Percentiles rank a stretch among this genome's conserved stretches.
These are phyloP conservation scores for Dendrobium officinale DNA, from an alignment of 106 monocot species.

Conservation along the genomic window DNA sequence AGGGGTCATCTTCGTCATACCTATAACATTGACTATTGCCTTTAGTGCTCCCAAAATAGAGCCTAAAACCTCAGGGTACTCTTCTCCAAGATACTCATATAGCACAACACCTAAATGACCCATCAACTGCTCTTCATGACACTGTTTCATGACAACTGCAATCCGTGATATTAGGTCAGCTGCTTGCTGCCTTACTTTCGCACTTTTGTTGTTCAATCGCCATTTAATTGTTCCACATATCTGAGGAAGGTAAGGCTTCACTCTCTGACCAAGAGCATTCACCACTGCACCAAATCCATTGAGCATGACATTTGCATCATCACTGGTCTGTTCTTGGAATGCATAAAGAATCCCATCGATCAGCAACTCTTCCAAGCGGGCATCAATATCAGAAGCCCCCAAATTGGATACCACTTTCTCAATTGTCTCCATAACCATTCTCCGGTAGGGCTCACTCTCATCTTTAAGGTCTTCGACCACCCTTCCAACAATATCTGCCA, in stretches of 20 bases:
- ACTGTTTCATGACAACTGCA: constrained; percentile 97
- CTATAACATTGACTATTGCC: constrained; percentile 96
- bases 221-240: constrained; percentile 99
- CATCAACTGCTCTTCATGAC: constrained; percentile 90
- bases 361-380: constrained; percentile 80
- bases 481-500: constrained; percentile 93
- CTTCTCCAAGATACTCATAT: constrained; percentile 94
- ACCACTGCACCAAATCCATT: constrained; percentile 99
- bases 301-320: constrained; percentile 99
- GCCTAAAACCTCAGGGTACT: constrained; percentile 94
- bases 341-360: constrained; percentile 98
- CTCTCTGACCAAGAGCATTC: constrained; percentile 89
- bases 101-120: constrained; percentile 92
- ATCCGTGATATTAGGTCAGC: constrained; percentile 95
- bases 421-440: constrained; percentile 99
- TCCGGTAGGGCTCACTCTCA: constrained; percentile 93
- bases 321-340: constrained; percentile 97
- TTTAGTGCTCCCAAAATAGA: constrained; percentile 93
- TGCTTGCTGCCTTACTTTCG: constrained; percentile 95
- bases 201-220: constrained; percentile 91
- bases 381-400: constrained; percentile 95
- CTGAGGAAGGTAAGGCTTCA: constrained; percentile 94
- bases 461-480: constrained; percentile 94
- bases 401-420: constrained; percentile 94
- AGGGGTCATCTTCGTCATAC: constrained; percentile 99